Evolutionary conservation across 768 basidiomycete genomes (phyloP), one percentile per base, ranked within the genome.

Genomic region (Leccinum subgranulosum): DNA sequence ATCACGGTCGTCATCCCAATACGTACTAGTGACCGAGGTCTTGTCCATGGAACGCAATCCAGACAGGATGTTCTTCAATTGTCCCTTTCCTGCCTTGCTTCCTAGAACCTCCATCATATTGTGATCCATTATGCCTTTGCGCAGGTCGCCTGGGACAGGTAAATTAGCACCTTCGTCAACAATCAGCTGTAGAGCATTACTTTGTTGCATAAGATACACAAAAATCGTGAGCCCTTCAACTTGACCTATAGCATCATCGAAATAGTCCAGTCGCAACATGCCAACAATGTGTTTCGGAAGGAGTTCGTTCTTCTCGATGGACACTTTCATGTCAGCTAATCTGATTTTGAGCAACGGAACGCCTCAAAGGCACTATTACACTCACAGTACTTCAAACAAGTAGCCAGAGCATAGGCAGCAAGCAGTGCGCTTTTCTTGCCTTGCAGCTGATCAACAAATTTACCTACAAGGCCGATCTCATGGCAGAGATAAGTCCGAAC

Each of bases 211-310:
- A 3, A 68, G 39, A 31, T 68, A 51, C 2, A 49, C 41, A 12
- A 68, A 68, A 2, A 66, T 57, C 27, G 69, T 65, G 41, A 66
- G 69, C 14, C 66, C 66, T 49, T 67, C 67, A 2, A 69, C 54
- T 23, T 7, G 50, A 10, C 66, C 67, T 0, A 69, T 55, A 11
- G 66, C 66, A 29, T 68, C 67, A 4, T 68, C 64, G 21, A 68
- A 69, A 49, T 56, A 66, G 53, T 68, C 62, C 14, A 60, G 34
- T 23, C 64, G 60, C 17, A 66, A 46, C 67, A 68, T 68, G 14
- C 49, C 48, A 11, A 67, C 25, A 4, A 68, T 69, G 12, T 58
- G 27, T n/a, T 48, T 48, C 47, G 47, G 25, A 17, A 64, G 53
- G 25, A 41, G 45, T 8, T 34, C 5, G n/a, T 57, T 55, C 2